phyloP scores from a whole-genome alignment of 2,329 filamentous ascomycete genomes.

The Clonostachys chloroleuca region DNA sequence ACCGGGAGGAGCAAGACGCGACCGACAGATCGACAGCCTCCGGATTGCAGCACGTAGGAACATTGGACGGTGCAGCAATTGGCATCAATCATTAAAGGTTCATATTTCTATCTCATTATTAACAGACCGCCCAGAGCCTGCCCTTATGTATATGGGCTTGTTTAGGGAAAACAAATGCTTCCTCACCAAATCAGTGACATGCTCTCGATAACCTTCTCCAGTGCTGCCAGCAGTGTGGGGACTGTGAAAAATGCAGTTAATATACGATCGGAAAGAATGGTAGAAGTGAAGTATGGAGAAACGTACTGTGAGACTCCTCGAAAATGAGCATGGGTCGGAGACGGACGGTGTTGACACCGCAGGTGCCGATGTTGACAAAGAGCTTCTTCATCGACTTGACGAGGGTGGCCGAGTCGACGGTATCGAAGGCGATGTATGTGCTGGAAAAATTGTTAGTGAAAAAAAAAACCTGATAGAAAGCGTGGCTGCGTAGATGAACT shows the following conservation, averaged over 20 bases:
- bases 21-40: too few species aligned
- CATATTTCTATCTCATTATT: too few species aligned
- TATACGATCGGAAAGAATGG: not conserved
- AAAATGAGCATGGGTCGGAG: conserved; percentile 80
- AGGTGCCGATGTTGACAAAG: conserved; percentile 74
- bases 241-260: conserved; percentile 5
- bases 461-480: too few species aligned
- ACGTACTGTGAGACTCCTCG: conserved; percentile 59
- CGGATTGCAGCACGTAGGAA: too few species aligned
- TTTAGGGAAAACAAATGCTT: too few species aligned
- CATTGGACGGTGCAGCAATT: too few species aligned
- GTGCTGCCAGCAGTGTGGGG: conserved; percentile 15
- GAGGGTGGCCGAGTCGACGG: conserved; percentile 63
- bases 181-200: conserved; percentile 8
- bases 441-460: conserved; percentile 62
- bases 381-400: conserved; percentile 66
- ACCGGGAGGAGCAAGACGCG: too few species aligned
- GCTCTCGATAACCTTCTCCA: conserved; percentile 19
- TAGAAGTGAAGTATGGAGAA: conserved; percentile 21
- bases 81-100: too few species aligned
- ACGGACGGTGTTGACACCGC: conserved; percentile 63
- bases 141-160: too few species aligned
- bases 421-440: conserved; percentile 80
- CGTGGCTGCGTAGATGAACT: conserved; percentile 22
- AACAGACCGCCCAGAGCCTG: too few species aligned